phyloP scores from a whole-genome alignment of 129 eudicot species.

The Pseudognaphalium luteoalbum region DNA sequence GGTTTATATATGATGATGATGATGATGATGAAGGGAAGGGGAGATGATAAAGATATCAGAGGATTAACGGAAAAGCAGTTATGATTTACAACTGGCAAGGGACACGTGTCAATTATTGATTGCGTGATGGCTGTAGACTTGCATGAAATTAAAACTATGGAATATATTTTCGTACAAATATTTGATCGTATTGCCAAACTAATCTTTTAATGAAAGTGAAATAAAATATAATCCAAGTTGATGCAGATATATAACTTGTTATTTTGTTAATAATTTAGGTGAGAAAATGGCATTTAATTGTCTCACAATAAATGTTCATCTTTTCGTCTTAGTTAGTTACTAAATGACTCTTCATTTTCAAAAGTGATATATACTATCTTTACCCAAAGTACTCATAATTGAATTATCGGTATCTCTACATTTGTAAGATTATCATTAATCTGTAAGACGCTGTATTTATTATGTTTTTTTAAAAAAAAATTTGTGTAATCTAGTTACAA shows the following conservation, averaged over 20 bases:
- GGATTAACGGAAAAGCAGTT: slow-evolving; percentile 59
- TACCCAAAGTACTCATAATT: no score
- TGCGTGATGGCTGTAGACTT: slow-evolving; percentile 38
- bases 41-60: slow-evolving; percentile 38
- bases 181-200: not conserved
- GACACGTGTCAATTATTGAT: slow-evolving; percentile 56
- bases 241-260: not conserved
- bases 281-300: not conserved
- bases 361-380: no score
- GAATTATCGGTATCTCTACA: no score
- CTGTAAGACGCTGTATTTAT: no score
- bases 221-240: not conserved
- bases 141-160: slow-evolving; percentile 17
- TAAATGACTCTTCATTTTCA: no score
- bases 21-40: slow-evolving; percentile 3
- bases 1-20: slow-evolving; percentile 34
- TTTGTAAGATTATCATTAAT: no score
- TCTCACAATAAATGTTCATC: no score
- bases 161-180: slow-evolving; percentile 2
- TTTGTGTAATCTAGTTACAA: no score
- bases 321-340: no score
- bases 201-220: not conserved
- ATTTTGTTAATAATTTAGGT: not conserved
- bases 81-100: slow-evolving; percentile 65
- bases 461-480: no score